Evolutionary conservation across 1,139 yeast genomes (phyloP).

Genomic region (Suhomyces choctaworum): DNA sequence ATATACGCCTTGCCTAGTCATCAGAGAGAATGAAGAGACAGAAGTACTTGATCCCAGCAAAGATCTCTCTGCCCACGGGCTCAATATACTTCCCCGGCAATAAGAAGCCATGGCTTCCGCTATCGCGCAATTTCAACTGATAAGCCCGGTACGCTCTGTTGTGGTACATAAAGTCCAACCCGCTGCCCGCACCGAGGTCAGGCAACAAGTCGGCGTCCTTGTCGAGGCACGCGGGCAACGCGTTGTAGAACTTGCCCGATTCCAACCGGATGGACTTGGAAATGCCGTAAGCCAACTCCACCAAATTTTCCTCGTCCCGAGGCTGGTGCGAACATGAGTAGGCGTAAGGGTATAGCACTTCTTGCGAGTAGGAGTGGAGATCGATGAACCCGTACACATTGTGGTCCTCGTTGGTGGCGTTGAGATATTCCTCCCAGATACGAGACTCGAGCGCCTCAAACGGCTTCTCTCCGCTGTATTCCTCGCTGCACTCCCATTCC

Average conservation of each 20-base stretch:
- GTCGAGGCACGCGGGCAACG: constrained; percentile 77
- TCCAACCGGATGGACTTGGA: constrained; percentile 67
- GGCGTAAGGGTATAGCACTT: constrained; percentile 79
- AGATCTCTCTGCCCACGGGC: constrained; percentile 77
- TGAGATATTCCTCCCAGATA: constrained; percentile 64
- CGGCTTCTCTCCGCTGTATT: constrained; percentile 74
- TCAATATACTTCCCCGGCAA: constrained; percentile 68
- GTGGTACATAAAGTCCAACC: constrained; percentile 83
- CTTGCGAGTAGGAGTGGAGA: constrained; percentile 83
- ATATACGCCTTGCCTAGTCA: constrained; percentile 20
- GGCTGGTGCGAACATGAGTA: constrained; percentile 73
- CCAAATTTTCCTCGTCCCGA: constrained; percentile 74
- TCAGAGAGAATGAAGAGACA: constrained; percentile 59
- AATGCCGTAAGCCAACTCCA: constrained; percentile 80
- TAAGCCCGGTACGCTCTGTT: constrained; percentile 82
- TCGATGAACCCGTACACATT: constrained; percentile 75
- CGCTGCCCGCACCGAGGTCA: constrained; percentile 77
- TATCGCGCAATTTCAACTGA: constrained; percentile 78
- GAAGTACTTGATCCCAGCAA: constrained; percentile 69
- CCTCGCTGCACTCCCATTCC: constrained; percentile 79
- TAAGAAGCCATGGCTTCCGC: constrained; percentile 81
- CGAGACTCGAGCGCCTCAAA: constrained; percentile 76
- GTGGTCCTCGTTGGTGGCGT: constrained; percentile 57
- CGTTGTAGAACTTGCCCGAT: constrained; percentile 64
- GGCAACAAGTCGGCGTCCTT: constrained; percentile 70